A percentile compares a stretch with the other conserved stretches of the same genome.
phyloP scores from a whole-genome alignment of 352 stramenopile genomes.

The Phytopythium cucurbitacearum region DNA sequence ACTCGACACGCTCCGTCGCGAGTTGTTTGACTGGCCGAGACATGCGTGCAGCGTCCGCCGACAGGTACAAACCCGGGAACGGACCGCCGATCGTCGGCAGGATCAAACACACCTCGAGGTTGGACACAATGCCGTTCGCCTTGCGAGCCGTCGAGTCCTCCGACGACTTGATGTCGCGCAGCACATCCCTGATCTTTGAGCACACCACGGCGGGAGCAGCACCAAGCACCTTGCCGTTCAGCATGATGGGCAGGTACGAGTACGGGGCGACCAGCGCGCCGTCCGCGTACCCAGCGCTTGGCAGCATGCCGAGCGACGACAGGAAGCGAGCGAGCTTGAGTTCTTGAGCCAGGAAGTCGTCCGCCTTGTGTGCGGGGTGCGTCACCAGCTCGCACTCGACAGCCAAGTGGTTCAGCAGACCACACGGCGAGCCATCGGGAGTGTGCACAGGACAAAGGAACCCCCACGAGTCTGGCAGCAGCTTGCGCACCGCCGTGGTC shows the following conservation, averaged over 20 bases:
- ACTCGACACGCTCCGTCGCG: conserved; percentile 90
- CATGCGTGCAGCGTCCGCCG: conserved; percentile 93
- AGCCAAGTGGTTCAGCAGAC: conserved; percentile 97
- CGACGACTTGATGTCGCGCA: conserved; percentile 73
- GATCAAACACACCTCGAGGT: conserved; percentile 83
- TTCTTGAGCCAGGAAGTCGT: conserved; percentile 72
- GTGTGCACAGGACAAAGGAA: conserved; percentile 99
- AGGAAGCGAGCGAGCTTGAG: conserved; percentile 77
- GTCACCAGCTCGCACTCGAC: conserved; percentile 89
- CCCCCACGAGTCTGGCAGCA: conserved; percentile 98
- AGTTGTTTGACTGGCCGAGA: conserved; percentile 92
- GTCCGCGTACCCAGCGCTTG: conserved; percentile 73
- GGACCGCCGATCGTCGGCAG: conserved; percentile 82
- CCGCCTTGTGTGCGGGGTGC: conserved; percentile 65
- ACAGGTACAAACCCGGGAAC: conserved; percentile 98
- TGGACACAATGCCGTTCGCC: conserved; percentile 63
- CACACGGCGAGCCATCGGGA: conserved; percentile 98
- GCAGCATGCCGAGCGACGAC: conserved; percentile 78
- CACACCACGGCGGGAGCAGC: conserved; percentile 83
- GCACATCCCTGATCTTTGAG: conserved; percentile 70
- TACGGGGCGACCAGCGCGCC: conserved; percentile 83
- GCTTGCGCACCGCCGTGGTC: conserved; percentile 97
- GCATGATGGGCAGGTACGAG: conserved; percentile 93
- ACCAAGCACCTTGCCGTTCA: conserved; percentile 96
- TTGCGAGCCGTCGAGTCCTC: conserved; percentile 29